A percentile compares a stretch with the other conserved stretches of the same genome.
These are phyloP conservation scores for Apiosordaria backusii DNA, from an alignment of 495 filamentous ascomycete species.

Conservation along the genomic window DNA sequence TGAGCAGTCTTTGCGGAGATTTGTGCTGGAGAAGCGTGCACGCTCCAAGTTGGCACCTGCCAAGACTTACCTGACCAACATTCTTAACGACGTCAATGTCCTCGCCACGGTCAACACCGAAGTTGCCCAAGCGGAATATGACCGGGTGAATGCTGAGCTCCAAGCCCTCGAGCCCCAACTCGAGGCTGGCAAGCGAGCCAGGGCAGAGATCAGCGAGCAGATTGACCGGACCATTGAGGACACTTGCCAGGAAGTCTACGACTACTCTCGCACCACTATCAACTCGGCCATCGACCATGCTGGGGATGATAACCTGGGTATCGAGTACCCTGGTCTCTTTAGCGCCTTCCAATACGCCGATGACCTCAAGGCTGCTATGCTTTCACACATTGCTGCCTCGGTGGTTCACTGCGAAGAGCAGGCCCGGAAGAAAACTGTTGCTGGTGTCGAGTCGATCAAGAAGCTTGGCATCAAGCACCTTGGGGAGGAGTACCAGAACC, in stretches of 20 bases:
- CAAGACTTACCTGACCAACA: slow-evolving; percentile 92
- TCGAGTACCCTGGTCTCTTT: slow-evolving; percentile 82
- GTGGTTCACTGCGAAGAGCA: slow-evolving; percentile 79
- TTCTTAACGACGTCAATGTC: slow-evolving; percentile 77
- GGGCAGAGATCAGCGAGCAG: slow-evolving; percentile 73
- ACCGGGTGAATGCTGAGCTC: slow-evolving; percentile 76
- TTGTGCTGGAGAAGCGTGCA: slow-evolving; percentile 93
- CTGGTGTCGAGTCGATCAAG: slow-evolving; percentile 84
- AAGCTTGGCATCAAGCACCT: slow-evolving; percentile 84
- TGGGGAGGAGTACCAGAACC: slow-evolving; percentile 75
- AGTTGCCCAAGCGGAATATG: slow-evolving; percentile 78
- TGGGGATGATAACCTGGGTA: slow-evolving; percentile 72
- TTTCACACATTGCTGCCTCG: slow-evolving; percentile 74
- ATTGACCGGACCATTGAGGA: slow-evolving; percentile 79
- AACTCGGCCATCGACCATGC: slow-evolving; percentile 65
- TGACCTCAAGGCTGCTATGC: slow-evolving; percentile 85
- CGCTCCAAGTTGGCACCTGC: slow-evolving; percentile 94
- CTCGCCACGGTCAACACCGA: slow-evolving; percentile 86
- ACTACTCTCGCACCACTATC: slow-evolving; percentile 70
- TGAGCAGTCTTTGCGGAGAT: slow-evolving; percentile 82
- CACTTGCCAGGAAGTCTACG: slow-evolving; percentile 79
- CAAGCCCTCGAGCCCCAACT: slow-evolving; percentile 79
- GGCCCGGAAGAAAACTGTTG: slow-evolving; percentile 70
- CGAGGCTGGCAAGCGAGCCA: slow-evolving; percentile 77
- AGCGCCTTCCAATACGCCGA: slow-evolving; percentile 89